Evolutionary conservation across 495 filamentous ascomycete genomes (phyloP).

Genomic region (Penicillium verhagenii): DNA sequence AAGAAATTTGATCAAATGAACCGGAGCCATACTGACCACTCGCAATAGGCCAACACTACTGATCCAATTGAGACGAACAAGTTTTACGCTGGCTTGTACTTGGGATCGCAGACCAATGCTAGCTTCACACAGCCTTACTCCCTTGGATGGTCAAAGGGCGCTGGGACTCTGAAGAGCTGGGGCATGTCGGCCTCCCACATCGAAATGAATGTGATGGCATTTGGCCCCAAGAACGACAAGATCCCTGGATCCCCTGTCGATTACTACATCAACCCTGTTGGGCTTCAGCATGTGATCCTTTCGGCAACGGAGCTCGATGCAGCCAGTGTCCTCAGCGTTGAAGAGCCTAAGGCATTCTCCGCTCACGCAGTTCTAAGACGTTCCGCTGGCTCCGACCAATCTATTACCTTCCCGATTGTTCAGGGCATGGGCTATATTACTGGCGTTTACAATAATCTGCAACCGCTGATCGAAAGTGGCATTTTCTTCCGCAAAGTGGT

Average conservation of each 20-base stretch:
- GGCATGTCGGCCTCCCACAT: constrained; percentile 75
- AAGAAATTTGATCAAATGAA: background rate
- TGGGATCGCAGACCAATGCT: constrained; percentile 67
- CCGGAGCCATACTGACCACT: background rate
- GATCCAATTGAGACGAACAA: constrained; percentile 78
- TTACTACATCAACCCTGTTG: constrained; percentile 81
- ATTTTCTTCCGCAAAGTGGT: constrained; percentile 71
- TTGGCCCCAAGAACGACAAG: constrained; percentile 46
- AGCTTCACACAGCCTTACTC: constrained; percentile 88
- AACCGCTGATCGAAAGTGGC: constrained; percentile 70
- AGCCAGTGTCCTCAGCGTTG: constrained; percentile 59
- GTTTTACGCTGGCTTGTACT: constrained; percentile 87
- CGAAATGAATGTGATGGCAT: constrained; percentile 62
- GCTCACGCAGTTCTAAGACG: constrained; percentile 66
- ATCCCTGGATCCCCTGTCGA: constrained; percentile 57
- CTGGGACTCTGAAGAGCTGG: constrained; percentile 64
- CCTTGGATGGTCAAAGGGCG: constrained; percentile 71
- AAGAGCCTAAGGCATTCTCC: constrained; percentile 66
- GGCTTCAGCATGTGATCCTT: constrained; percentile 75
- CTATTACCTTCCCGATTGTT: constrained; percentile 75
- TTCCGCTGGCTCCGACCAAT: constrained; percentile 47
- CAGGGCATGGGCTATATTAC: constrained; percentile 92
- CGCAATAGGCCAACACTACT: constrained; percentile 33
- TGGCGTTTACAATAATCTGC: constrained; percentile 66
- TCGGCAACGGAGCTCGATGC: constrained; percentile 70